Evolutionary conservation across 306 rosid genomes (phyloP).

Genomic region (Quercus cerris): DNA sequence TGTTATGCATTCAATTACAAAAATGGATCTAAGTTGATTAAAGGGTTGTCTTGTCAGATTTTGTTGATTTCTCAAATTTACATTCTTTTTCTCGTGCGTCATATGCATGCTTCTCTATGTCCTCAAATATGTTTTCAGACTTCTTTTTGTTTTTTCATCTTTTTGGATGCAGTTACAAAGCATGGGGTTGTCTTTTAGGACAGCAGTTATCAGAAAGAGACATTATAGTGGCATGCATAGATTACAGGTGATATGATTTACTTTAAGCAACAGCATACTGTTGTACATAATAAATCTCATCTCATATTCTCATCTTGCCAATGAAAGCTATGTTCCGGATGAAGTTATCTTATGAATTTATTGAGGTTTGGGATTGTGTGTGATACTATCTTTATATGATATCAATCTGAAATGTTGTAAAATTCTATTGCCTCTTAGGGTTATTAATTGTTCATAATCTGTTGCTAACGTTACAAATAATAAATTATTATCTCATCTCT

Average conservation of each 20-base stretch:
- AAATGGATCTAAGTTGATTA: neutral
- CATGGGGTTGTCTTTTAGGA: conserved; percentile 96
- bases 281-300: neutral
- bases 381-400: neutral
- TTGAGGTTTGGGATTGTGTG: neutral
- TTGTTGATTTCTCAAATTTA: neutral
- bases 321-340: neutral
- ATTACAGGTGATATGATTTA: conserved; percentile 60
- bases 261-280: neutral
- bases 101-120: neutral
- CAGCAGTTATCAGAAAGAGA: conserved; percentile 84
- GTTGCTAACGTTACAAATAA: neutral
- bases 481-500: neutral
- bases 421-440: neutral
- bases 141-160: neutral
- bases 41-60: neutral
- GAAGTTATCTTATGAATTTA: neutral
- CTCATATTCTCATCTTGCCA: neutral
- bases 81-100: neutral
- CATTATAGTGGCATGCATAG: conserved; percentile 92
- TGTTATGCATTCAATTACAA: neutral
- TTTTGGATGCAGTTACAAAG: conserved; percentile 64
- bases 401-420: neutral
- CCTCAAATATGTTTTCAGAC: conserved; percentile 1
- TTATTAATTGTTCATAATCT: neutral